Evolutionary conservation across 345 rosid genomes (phyloP).

Genomic region (Hibiscus syriacus): DNA sequence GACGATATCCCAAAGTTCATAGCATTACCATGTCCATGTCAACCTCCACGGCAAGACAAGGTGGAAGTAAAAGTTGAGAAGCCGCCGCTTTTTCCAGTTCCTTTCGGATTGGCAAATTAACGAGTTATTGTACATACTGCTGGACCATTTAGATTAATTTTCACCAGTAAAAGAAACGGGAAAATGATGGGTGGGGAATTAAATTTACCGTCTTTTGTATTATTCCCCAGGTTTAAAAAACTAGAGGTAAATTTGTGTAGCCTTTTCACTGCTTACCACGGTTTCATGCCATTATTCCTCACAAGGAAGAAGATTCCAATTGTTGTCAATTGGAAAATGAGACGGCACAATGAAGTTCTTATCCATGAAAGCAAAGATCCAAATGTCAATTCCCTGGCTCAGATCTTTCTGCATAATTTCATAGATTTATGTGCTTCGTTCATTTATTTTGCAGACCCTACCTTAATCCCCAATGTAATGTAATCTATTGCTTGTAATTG

Average conservation of each 20-base stretch:
- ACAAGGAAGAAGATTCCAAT: not conserved
- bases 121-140: slow-evolving; percentile 18
- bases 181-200: not conserved
- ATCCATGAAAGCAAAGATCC: not conserved
- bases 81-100: slow-evolving; percentile 53
- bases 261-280: not conserved
- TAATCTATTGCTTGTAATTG: not conserved
- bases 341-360: not conserved
- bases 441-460: not conserved
- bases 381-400: not conserved
- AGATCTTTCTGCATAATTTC: not conserved
- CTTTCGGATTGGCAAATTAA: slow-evolving; percentile 41
- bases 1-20: slow-evolving; percentile 71
- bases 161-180: not conserved
- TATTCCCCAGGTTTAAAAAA: not conserved
- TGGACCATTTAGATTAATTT: not conserved
- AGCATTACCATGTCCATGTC: slow-evolving; percentile 94
- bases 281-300: not conserved
- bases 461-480: not conserved
- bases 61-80: slow-evolving; percentile 33
- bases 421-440: not conserved
- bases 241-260: not conserved
- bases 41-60: slow-evolving; percentile 40
- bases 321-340: slow-evolving; percentile 1
- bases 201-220: not conserved